Evolutionary conservation across 179 eudicot genomes (phyloP), one percentile per base, ranked within the genome.

Genomic region (Vitellaria paradoxa): DNA sequence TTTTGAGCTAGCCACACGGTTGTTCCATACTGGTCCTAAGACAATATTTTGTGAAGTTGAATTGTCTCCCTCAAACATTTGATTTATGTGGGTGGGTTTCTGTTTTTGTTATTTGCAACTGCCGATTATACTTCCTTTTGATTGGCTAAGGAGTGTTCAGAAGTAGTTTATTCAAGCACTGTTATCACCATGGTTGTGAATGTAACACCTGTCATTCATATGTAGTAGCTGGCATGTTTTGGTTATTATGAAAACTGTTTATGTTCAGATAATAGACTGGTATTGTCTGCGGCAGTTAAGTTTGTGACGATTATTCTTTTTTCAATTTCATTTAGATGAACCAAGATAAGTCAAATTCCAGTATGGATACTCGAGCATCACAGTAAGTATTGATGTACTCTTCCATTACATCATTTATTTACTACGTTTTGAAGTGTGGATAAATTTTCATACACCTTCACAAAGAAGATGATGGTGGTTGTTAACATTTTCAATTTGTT

Each of bases 271-370:
- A 9, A 45, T 40, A 47, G 77, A 64, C 66, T 8, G 46, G 21
- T 75, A 60, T 40, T 23, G 1, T 65, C n/a, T 50, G 23, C 21
- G 70, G 17, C 42, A 62, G 5, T 30, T 65, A 17, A 76, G 24
- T 37, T 40, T 20, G 9, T 45, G 15, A 1, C 49, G 23, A 9
- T 62, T 18, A 47, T 15, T 49, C 3, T 42, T 68, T 68, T 40
- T 67, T 56, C 0, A 17, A 46, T 59, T 10, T 50, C 66, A 65
- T 60, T 46, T 86, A 84, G 89, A 81, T 82, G 82, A 81, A 79
- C 20, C 73, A 76, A 30, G 61, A 70, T 62, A 50, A 67, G 21
- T 77, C 72, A 60, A 53, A n/a, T 56, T 21, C 72, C 30, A 49
- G 50, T 79, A 46, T 3, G 45, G 70, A 72, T 73, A 52, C 77